phyloP scores from a whole-genome alignment of 2,329 filamentous ascomycete genomes.

The Cercospora citrullina region DNA sequence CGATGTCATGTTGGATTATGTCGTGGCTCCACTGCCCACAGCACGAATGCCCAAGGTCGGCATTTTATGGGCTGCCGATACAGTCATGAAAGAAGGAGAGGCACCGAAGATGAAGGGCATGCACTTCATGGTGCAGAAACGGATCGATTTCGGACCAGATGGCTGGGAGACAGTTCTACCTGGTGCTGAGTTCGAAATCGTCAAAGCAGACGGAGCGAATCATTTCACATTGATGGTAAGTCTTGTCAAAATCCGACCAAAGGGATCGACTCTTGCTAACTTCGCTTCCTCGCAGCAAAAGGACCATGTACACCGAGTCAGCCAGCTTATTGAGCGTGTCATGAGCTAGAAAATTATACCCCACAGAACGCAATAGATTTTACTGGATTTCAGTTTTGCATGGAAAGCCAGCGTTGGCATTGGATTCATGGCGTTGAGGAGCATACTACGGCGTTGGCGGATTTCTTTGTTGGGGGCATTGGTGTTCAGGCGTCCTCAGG shows the following conservation, averaged over 20 bases:
- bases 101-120: slow-evolving; percentile 43
- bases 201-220: slow-evolving; percentile 38
- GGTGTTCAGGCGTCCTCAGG: background rate
- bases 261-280: background rate
- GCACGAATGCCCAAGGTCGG: slow-evolving; percentile 46
- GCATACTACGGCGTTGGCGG: background rate
- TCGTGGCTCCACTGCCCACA: slow-evolving; percentile 27
- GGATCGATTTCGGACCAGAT: slow-evolving; percentile 50
- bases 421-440: background rate
- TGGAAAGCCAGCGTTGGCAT: background rate
- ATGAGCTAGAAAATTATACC: background rate
- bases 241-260: background rate
- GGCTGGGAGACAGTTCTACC: slow-evolving; percentile 50
- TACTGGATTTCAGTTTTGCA: background rate
- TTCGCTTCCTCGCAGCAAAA: background rate
- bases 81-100: slow-evolving; percentile 49
- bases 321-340: background rate
- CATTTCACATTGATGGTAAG: slow-evolving; percentile 44
- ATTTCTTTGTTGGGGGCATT: background rate
- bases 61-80: slow-evolving; percentile 51
- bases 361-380: background rate
- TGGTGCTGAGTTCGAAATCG: slow-evolving; percentile 40
- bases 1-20: slow-evolving; percentile 49
- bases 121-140: slow-evolving; percentile 49
- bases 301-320: background rate